Evolutionary conservation across 768 basidiomycete genomes (phyloP).

Genomic region (Psilocybe cyanescens): DNA sequence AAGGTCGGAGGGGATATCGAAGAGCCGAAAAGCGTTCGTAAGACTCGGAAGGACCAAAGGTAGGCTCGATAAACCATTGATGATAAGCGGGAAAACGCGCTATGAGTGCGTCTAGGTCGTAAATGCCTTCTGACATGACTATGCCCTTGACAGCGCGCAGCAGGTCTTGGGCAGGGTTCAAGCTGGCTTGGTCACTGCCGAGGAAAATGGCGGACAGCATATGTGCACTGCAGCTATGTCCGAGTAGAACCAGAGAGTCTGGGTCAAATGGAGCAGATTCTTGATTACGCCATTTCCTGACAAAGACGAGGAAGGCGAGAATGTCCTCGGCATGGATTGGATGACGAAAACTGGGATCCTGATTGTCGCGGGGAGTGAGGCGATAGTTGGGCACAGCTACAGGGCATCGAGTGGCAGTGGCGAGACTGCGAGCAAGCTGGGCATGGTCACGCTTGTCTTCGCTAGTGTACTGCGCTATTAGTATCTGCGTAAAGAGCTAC

Average conservation of each 20-base stretch:
- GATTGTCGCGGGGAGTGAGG: conserved; percentile 54
- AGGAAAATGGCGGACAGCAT: conserved; percentile 77
- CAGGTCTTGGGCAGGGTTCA: conserved; percentile 48
- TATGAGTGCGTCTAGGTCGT: conserved; percentile 70
- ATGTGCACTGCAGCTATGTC: conserved; percentile 85
- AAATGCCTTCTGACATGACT: conserved; percentile 77
- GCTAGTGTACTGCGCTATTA: conserved; percentile 35
- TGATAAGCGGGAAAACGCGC: conserved; percentile 68
- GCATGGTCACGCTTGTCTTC: conserved; percentile 74
- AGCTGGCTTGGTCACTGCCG: conserved; percentile 44
- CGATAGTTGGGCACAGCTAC: conserved; percentile 83
- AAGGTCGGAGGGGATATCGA: conserved; percentile 38
- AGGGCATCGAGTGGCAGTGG: conserved; percentile 48
- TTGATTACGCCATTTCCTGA: conserved; percentile 51
- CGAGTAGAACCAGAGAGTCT: conserved; percentile 57
- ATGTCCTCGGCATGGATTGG: conserved; percentile 74
- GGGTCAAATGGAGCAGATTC: conserved; percentile 38
- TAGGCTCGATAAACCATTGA: conserved; percentile 66
- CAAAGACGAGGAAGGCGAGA: conserved; percentile 62
- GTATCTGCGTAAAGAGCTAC: neutral
- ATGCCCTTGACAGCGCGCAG: conserved; percentile 54
- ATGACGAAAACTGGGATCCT: conserved; percentile 53
- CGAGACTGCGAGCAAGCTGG: conserved; percentile 56
- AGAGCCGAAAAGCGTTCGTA: conserved; percentile 55
- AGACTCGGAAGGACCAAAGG: conserved; percentile 57